phyloP scores from a whole-genome alignment of 805 yeast species.

The Candida manassasensis region DNA sequence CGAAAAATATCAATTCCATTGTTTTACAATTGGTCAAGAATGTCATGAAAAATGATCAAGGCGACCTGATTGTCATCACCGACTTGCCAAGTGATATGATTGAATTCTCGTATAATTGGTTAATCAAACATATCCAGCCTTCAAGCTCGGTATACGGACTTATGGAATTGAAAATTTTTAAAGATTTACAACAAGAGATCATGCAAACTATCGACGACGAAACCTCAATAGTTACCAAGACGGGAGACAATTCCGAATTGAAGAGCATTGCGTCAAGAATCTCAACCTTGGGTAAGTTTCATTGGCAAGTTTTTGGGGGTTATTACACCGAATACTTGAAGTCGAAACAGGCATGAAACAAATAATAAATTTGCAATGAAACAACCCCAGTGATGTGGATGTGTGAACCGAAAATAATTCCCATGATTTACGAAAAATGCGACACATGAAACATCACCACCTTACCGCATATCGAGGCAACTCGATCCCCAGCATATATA shows the following conservation, averaged over 20 bases:
- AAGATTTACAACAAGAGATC: constrained; percentile 33
- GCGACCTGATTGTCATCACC: constrained; percentile 10
- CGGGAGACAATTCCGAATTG: constrained; percentile 37
- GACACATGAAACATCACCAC: too few species aligned
- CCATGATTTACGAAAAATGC: too few species aligned
- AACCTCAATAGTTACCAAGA: constrained; percentile 24
- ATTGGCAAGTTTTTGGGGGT: constrained; percentile 77
- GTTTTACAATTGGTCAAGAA: constrained; percentile 61
- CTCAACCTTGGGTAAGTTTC: constrained; percentile 66
- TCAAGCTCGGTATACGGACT: constrained; percentile 68
- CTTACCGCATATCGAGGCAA: constrained; percentile 4
- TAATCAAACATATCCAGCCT: constrained; percentile 83
- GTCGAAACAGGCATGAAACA: background rate
- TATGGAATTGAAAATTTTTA: constrained; percentile 63
- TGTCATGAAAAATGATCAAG: constrained; percentile 13
- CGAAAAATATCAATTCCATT: constrained; percentile 69
- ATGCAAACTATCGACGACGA: constrained; percentile 3
- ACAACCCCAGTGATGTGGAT: background rate
- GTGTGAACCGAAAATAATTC: too few species aligned
- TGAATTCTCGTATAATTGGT: constrained; percentile 71
- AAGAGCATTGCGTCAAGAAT: constrained; percentile 55
- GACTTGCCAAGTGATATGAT: constrained; percentile 36
- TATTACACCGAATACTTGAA: constrained; percentile 47
- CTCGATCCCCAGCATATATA: constrained; percentile 4
- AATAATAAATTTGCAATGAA: background rate